Evolutionary conservation across 2,329 filamentous ascomycete genomes (phyloP).

Genomic region (Apiospora saccharicola): DNA sequence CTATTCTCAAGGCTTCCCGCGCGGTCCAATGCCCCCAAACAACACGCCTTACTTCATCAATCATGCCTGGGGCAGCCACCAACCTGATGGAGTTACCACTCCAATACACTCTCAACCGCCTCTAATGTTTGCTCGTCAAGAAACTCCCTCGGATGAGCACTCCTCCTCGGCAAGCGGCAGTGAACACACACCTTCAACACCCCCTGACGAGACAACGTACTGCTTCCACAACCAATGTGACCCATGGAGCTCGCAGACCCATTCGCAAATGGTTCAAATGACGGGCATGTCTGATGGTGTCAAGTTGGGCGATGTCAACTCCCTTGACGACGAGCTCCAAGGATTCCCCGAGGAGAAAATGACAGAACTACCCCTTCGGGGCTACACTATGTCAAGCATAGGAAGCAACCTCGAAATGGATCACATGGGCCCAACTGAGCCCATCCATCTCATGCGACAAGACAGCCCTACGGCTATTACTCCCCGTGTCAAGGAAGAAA

Average conservation of each 20-base stretch:
- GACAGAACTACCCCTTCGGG: constrained; percentile 37
- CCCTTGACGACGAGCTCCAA: constrained; percentile 41
- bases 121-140: constrained; percentile 38
- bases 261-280: constrained; percentile 40
- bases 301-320: constrained; percentile 45
- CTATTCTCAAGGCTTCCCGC: background rate
- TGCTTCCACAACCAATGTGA: constrained; percentile 35
- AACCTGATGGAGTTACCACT: constrained; percentile 27
- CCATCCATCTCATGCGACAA: constrained; percentile 30
- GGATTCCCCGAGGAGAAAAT: constrained; percentile 40
- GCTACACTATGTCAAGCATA: constrained; percentile 45
- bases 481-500: constrained; percentile 38
- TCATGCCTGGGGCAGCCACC: background rate
- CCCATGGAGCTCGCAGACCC: constrained; percentile 31
- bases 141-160: constrained; percentile 47
- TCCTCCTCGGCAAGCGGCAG: constrained; percentile 49
- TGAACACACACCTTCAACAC: constrained; percentile 49
- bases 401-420: constrained; percentile 36
- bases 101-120: constrained; percentile 31
- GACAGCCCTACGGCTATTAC: constrained; percentile 39
- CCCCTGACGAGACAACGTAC: constrained; percentile 45
- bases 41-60: background rate
- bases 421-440: constrained; percentile 30
- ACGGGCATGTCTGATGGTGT: constrained; percentile 42
- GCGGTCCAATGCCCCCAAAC: background rate